Conservation (phyloP, 2,329 filamentous ascomycete species). For the Leptographium lundbergii region DNA sequence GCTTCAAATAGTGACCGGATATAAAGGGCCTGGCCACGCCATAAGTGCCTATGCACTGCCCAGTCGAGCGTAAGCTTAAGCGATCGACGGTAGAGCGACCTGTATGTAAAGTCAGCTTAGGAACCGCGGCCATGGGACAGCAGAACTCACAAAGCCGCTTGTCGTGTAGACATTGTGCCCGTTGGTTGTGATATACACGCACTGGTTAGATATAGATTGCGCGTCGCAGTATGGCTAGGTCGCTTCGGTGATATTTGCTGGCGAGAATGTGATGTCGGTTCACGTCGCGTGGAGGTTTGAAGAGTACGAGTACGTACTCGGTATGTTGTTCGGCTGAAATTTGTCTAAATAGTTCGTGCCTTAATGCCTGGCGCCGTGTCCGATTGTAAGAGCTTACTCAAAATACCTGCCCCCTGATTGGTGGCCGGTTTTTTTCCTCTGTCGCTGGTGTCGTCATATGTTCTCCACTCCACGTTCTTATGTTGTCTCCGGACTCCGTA, state of each 20-base stretch:
- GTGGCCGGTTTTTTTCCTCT: background rate
- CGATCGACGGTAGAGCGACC: conserved; percentile 78
- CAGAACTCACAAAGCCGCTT: background rate
- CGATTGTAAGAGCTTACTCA: background rate
- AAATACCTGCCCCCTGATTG: background rate
- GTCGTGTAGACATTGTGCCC: background rate
- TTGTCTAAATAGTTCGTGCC: background rate
- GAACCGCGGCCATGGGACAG: too few relatives aligned
- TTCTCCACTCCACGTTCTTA: too few relatives aligned
- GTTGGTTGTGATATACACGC: background rate
- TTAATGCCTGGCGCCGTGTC: background rate
- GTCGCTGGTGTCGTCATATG: too few relatives aligned
- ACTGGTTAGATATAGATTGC: background rate
- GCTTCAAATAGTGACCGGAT: conserved; percentile 92
- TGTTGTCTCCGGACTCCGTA: too few relatives aligned
- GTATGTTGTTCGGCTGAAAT: background rate
- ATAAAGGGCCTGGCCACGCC: conserved; percentile 93
- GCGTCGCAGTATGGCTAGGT: too few relatives aligned
- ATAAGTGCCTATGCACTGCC: conserved; percentile 83
- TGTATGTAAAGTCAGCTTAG: conserved; percentile 17
- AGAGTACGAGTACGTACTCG: background rate
- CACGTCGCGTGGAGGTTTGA: background rate
- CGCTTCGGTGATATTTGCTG: too few relatives aligned
- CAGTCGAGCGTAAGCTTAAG: conserved; percentile 91
- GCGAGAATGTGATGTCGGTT: too few relatives aligned